Evolutionary conservation across 352 stramenopile genomes (phyloP).

Genomic region (Pythium oligandrum): DNA sequence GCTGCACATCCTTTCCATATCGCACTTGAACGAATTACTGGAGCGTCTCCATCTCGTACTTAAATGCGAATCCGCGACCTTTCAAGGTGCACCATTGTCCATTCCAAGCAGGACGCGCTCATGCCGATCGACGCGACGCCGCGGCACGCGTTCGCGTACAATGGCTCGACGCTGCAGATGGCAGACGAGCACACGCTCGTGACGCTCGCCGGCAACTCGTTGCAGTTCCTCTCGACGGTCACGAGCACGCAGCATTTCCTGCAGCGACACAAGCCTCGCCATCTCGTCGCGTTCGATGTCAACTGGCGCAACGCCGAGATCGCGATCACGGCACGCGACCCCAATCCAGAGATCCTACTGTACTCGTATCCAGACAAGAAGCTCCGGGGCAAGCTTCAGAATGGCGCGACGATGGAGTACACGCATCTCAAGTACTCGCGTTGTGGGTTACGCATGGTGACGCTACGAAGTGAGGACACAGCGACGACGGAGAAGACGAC

Average conservation of each 20-base stretch:
- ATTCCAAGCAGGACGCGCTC: background rate
- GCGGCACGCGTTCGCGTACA: conserved; percentile 66
- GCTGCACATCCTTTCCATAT: too few species aligned
- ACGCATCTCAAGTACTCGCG: conserved; percentile 60
- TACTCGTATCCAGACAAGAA: conserved; percentile 82
- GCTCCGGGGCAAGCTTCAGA: conserved; percentile 42
- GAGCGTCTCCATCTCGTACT: too few species aligned
- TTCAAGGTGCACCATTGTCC: too few species aligned
- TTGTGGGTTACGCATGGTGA: conserved; percentile 54
- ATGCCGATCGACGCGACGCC: conserved; percentile 56
- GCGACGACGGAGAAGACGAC: background rate
- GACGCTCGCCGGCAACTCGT: conserved; percentile 48
- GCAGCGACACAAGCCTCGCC: conserved; percentile 38
- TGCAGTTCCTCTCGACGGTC: conserved; percentile 66
- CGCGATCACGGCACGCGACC: conserved; percentile 48
- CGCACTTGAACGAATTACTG: too few species aligned
- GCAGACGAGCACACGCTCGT: conserved; percentile 67
- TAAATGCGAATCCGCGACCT: too few species aligned
- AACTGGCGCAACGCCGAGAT: conserved; percentile 55
- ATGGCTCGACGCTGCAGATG: conserved; percentile 45
- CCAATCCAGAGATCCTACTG: conserved; percentile 46
- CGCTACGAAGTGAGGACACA: conserved; percentile 27
- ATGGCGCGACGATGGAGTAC: conserved; percentile 49
- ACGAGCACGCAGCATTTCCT: conserved; percentile 66
- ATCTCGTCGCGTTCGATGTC: conserved; percentile 59